Conservation (phyloP, 2,329 filamentous ascomycete species). For the Clonostachys chloroleuca region DNA sequence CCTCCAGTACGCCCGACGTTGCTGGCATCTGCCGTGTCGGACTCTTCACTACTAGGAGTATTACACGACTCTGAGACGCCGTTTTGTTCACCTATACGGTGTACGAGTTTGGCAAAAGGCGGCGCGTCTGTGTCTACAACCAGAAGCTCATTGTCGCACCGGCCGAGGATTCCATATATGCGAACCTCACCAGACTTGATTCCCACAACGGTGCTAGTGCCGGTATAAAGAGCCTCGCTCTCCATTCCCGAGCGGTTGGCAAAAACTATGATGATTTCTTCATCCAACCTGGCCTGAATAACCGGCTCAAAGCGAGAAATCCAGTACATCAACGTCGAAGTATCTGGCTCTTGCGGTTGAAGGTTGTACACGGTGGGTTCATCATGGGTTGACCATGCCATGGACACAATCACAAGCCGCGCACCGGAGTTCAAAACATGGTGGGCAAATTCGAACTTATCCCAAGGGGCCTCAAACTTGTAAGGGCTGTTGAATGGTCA, state of each 20-base stretch:
- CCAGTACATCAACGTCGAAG: conserved; percentile 75
- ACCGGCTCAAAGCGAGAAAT: conserved; percentile 64
- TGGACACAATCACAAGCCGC: conserved; percentile 64
- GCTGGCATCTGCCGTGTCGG: not conserved
- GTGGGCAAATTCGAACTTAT: conserved; percentile 37
- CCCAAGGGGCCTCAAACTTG: conserved; percentile 31
- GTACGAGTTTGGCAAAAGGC: conserved; percentile 39
- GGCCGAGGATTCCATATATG: conserved; percentile 66
- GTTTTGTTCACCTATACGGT: conserved; percentile 10
- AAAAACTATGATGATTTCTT: conserved; percentile 65
- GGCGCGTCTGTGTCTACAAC: conserved; percentile 57
- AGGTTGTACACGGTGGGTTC: conserved; percentile 39
- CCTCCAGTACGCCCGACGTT: not conserved
- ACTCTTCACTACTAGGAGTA: conserved; percentile 3
- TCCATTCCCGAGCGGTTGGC: conserved; percentile 69
- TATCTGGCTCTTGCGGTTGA: conserved; percentile 56
- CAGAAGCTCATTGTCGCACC: conserved; percentile 64
- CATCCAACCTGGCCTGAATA: conserved; percentile 41
- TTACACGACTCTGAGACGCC: not conserved
- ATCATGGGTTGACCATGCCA: conserved; percentile 71
- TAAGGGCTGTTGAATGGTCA: conserved; percentile 18
- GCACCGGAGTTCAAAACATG: conserved; percentile 53
- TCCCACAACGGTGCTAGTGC: conserved; percentile 67
- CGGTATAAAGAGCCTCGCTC: conserved; percentile 63
- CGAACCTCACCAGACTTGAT: conserved; percentile 61